Conservation (phyloP, 305 asterid species). For the Solanum hybrid region DNA sequence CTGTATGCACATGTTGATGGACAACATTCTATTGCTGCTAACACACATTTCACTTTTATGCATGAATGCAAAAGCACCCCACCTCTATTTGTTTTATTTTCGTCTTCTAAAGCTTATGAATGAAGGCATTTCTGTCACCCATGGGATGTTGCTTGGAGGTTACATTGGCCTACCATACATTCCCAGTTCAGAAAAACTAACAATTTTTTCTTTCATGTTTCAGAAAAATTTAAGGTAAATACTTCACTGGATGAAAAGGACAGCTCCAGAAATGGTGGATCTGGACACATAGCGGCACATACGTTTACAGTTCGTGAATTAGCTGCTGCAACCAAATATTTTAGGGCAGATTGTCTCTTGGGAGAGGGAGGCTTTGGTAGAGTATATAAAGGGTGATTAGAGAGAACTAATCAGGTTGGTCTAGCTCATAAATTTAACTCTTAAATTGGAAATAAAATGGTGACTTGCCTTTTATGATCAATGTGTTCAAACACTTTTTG, state of each 20-base stretch:
- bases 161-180: neutral
- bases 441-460: neutral
- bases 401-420: conserved; percentile 63
- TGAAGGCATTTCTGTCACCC: neutral
- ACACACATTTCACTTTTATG: neutral
- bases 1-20: neutral
- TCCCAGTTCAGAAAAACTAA: neutral
- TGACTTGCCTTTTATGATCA: neutral
- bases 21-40: neutral
- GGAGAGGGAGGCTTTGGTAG: conserved; percentile 92
- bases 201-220: neutral
- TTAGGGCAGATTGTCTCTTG: conserved; percentile 65
- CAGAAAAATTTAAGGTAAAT: conserved; percentile 52
- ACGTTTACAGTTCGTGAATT: conserved; percentile 68
- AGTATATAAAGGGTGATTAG: conserved; percentile 63
- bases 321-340: conserved; percentile 71
- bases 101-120: neutral
- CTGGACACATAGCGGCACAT: conserved; percentile 29
- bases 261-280: conserved; percentile 30
- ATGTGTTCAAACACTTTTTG: neutral
- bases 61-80: neutral
- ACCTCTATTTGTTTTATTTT: neutral
- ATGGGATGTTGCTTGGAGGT: neutral
- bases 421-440: neutral
- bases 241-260: conserved; percentile 19